These are phyloP conservation scores for Solanum infundibuliforme DNA, from an alignment of 257 asterid species.

Conservation along the genomic window DNA sequence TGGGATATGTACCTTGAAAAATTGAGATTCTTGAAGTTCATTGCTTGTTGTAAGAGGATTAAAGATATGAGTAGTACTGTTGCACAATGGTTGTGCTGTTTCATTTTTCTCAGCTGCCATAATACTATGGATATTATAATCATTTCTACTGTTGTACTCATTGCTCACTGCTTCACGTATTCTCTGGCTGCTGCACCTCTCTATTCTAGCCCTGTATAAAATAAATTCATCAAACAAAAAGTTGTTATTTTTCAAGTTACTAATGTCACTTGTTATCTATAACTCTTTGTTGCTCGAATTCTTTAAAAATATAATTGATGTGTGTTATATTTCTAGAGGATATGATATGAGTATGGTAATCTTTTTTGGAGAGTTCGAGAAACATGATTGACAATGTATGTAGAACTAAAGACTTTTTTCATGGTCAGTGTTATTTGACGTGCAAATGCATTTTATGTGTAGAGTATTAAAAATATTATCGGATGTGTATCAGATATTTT, in stretches of 20 bases:
- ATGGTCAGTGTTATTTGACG: not conserved
- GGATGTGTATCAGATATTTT: too few relatives aligned
- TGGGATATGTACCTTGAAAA: conserved; percentile 53
- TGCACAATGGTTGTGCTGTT: not conserved
- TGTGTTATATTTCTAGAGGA: not conserved
- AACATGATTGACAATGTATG: not conserved
- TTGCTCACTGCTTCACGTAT: conserved; percentile 23
- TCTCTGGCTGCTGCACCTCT: conserved; percentile 37
- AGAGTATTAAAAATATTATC: too few relatives aligned
- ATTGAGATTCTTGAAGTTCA: conserved; percentile 26
- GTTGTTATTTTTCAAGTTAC: not conserved
- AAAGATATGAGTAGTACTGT: not conserved
- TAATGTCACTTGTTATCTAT: not conserved
- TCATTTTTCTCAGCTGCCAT: conserved; percentile 18
- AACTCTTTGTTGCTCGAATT: not conserved
- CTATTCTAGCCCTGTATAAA: conserved; percentile 28
- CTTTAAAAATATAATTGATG: too few relatives aligned
- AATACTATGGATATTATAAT: conserved; percentile 30
- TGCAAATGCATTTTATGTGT: not conserved
- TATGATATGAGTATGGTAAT: not conserved
- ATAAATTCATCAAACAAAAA: not conserved
- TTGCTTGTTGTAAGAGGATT: conserved; percentile 24
- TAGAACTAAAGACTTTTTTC: not conserved
- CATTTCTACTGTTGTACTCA: conserved; percentile 50
- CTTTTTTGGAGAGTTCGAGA: not conserved